Percentiles rank a stretch among this genome's conserved stretches.
Conservation (phyloP, 192 early-diverging fungal species). For the Gigaspora rosea region DNA sequence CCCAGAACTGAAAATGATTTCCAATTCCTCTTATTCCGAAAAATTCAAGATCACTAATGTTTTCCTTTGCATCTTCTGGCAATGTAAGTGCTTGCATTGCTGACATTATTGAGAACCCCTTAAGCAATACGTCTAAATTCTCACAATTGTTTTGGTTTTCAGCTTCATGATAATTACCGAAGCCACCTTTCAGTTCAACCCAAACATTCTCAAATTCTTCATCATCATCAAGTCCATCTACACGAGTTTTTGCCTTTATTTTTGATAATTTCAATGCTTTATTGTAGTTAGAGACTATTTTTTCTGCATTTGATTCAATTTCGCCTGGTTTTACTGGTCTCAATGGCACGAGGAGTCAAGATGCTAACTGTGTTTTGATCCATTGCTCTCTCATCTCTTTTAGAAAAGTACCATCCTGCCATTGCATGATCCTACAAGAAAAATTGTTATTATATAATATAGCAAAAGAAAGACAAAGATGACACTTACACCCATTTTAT, state of each 20-base stretch:
- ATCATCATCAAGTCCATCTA: conserved; percentile 22
- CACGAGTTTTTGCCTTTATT: conserved; percentile 20
- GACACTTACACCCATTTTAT: conserved; percentile 30
- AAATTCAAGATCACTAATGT: conserved; percentile 13
- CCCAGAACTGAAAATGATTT: conserved; percentile 25
- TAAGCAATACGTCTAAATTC: conserved; percentile 9
- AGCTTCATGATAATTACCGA: conserved; percentile 8
- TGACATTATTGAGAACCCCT: conserved; percentile 23
- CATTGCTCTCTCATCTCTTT: conserved; percentile 18
- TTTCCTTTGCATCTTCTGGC: conserved; percentile 26
- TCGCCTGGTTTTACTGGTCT: conserved; percentile 12
- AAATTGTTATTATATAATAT: conserved; percentile 15
- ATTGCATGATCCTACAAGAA: conserved; percentile 21
- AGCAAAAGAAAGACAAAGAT: not conserved
- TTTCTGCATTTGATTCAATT: conserved; percentile 20
- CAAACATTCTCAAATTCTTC: conserved; percentile 25
- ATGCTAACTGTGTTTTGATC: conserved; percentile 8
- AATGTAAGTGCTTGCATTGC: conserved; percentile 22
- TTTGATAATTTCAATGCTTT: conserved; percentile 10
- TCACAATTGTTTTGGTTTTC: conserved; percentile 29
- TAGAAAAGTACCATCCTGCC: conserved; percentile 26
- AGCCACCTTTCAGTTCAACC: conserved; percentile 23
- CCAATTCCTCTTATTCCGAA: conserved; percentile 28
- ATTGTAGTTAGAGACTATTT: conserved; percentile 14
- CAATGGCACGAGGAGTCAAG: not conserved